Evolutionary conservation across 768 basidiomycete genomes (phyloP), one percentile per base, ranked within the genome.

Genomic region (Polyporus arcularius): DNA sequence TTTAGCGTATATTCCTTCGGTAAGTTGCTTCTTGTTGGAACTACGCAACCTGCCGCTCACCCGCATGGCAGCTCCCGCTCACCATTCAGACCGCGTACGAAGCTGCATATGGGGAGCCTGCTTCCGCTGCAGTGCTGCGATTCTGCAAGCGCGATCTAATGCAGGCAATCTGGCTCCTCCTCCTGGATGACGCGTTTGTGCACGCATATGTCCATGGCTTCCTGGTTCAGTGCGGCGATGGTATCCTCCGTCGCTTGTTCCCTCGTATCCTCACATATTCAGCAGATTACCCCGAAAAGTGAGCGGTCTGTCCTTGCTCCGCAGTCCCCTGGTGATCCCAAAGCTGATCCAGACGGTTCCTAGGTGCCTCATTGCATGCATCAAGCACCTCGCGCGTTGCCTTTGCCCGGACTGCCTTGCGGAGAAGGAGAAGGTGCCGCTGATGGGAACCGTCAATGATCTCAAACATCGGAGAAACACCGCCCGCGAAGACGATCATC

Each of bases 1-100:
- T 57, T 26, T 80, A 0, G 80, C 78, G 11, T 82, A 81, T 64
- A 72, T 82, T 26, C 81, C 80, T 1, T 67, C 70, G 31, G 78
- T 80, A 62, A 54, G 70, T n/a, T n/a, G n/a, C n/a, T n/a, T n/a
- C n/a, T n/a, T n/a, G n/a, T n/a, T n/a, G n/a, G n/a, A n/a, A n/a
- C n/a, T n/a, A n/a, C n/a, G n/a, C n/a, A n/a, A n/a, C n/a, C n/a
- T n/a, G n/a, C n/a, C n/a, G n/a, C n/a, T n/a, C n/a, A n/a, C n/a
- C n/a, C n/a, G n/a, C n/a, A 41, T 51, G 21, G 12, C 30, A 76
- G 72, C 63, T 78, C 8, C 73, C 72, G 0, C 73, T 74, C 48
- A 39, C 52, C 0, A 60, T 76, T n/a, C 70, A 74, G 30, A 73
- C 74, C 49, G 57, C 63, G 47, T 70, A 58, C 61, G 62, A n/a